Evolutionary conservation across 345 rosid genomes (phyloP), one percentile per base, ranked within the genome.

Genomic region (Linum usitatissimum): DNA sequence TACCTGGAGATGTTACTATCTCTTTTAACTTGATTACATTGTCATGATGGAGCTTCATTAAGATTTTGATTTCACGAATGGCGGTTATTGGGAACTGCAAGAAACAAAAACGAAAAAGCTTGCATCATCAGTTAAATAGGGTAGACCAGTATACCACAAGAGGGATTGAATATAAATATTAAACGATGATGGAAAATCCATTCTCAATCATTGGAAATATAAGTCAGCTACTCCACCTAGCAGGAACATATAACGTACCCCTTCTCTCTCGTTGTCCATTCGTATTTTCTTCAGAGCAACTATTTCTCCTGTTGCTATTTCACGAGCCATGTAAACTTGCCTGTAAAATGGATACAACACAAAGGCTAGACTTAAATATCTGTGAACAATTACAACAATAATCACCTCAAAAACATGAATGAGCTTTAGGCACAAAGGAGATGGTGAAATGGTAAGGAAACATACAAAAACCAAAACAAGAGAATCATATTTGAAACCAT

Each of bases 261-360:
- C 96, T 71, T 89, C 96, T 78, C 89, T 85, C 76, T 92, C 98
- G 63, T 89, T 89, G 68, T 93, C 99, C 99, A 93, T 92, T 64
- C 98, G 83, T 53, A 90, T 87, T 78, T 86, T 92, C 80, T 92
- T 92, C 81, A 89, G 65, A 64, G 98, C 97, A 70, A 89, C 97
- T 58, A 87, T 89, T 82, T 87, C 98, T 53, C 95, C 91, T 0
- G 98, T 84, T 77, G 83, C 77, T 63, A 75, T 85, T 66, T 93
- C 99, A 72, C 71, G 83, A 10, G 97, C 99, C 99, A 85, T 93
- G 82, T 83, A 93, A 39, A 93, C 99, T 80, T 90, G 94, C 58
- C 96, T 93, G 86, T 79, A 81, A 69, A 42, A 64, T 42, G 31
- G 63, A 42, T 12, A 13, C 53, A 53, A 23, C 30, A 54, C 20